Evolutionary conservation across 352 stramenopile species (phyloP), one percentile per base, ranked within the genome.

Genomic region (Blastocystis sp.): DNA sequence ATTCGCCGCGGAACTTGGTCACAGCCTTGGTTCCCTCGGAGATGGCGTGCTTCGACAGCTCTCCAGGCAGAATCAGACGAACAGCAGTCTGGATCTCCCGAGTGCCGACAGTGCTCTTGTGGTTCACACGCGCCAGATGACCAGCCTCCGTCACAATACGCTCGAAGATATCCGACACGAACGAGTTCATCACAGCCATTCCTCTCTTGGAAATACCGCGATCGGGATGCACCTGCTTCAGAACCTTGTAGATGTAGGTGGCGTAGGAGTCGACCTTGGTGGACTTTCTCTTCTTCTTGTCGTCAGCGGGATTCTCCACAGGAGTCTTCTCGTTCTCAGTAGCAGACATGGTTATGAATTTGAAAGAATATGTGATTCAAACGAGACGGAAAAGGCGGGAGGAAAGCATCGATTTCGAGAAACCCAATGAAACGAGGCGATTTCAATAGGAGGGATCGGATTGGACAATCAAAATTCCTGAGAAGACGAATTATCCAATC

Each of bases 141-240:
- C 93, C 94, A 79, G 95, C 94, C 90, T 98, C 94, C 54, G 91
- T 92, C 34, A 94, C 94, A 79, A 97, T 97, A 84, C 94, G 92
- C 89, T 98, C 94, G 89, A 98, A 97, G 84, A 97, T 97, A 89
- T 98, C 93, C 89, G 97, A 97, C 89, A 97, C 97, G 90, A 97
- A 98, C 86, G 94, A 97, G 92, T 97, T 97, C 93, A 97, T 97
- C 91, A 98, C 97, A 72, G 93, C 97, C 94, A 98, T 97, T 67
- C 93, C 94, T 40, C 86, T 59, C 92, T 96, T 96, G 89, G 91
- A 96, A 89, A 98, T 98, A 89, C 95, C 95, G 86, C 93, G 97
- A 87, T 97, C 93, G 7, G 94, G 93, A 90, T 97, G 94, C 87
- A 98, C 85, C 57, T 89, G 87, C 86, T 92, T 93, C 63, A 92